A percentile compares a stretch with the other conserved stretches of the same genome.
Evolutionary conservation across 192 early-diverging fungal genomes (phyloP).

Genomic region (Coemansia reversa): DNA sequence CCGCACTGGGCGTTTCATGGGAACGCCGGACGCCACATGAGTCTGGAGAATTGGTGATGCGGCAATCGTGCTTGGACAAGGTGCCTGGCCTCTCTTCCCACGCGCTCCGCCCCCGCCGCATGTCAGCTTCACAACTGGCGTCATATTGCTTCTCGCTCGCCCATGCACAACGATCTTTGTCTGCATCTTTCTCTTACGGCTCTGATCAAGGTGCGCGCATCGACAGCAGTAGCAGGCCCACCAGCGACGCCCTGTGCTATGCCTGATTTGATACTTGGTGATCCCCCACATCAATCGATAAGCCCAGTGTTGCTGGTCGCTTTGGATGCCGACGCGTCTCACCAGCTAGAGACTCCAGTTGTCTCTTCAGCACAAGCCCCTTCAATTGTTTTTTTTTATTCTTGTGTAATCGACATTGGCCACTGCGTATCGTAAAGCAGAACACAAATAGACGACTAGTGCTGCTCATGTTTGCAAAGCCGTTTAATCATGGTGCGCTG

Average conservation of each 20-base stretch:
- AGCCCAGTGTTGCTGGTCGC: background rate
- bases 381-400: background rate
- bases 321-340: background rate
- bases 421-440: background rate
- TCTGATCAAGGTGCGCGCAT: too few relatives aligned
- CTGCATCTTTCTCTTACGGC: too few relatives aligned
- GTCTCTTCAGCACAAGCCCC: background rate
- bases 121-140: too few relatives aligned
- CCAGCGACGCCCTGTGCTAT: too few relatives aligned
- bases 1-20: background rate
- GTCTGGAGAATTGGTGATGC: background rate
- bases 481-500: conserved; percentile 8
- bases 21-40: background rate
- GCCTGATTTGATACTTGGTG: background rate
- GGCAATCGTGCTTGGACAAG: background rate
- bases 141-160: too few relatives aligned
- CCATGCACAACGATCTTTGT: too few relatives aligned
- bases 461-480: conserved; percentile 7
- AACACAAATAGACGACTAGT: background rate
- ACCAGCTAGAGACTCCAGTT: background rate
- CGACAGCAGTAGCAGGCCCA: background rate
- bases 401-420: background rate
- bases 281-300: background rate
- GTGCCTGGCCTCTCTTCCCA: too few relatives aligned
- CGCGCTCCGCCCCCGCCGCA: too few relatives aligned